Percentiles rank a stretch among this genome's conserved stretches.
Evolutionary conservation across 2,329 filamentous ascomycete genomes (phyloP).

Genomic region (Ustulina deusta): DNA sequence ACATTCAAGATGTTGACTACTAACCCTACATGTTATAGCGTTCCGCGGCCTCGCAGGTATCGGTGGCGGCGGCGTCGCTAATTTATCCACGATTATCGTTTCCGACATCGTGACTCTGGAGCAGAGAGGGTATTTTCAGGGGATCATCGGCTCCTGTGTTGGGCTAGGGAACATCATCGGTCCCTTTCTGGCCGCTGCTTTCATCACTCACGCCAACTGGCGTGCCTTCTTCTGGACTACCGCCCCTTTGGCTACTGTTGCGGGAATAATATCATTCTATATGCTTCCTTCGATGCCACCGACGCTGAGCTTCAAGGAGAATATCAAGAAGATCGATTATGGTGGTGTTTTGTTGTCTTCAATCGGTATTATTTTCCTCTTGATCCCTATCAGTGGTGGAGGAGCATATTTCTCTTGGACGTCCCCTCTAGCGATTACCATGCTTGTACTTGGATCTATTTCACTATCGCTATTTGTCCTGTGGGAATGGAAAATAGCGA

Average conservation of each 20-base stretch:
- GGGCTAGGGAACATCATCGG: slow-evolving; percentile 45
- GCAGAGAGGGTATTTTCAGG: slow-evolving; percentile 54
- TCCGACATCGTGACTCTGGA: slow-evolving; percentile 53
- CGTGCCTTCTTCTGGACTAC: slow-evolving; percentile 60
- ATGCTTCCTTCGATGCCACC: too few relatives aligned
- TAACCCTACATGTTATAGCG: slow-evolving; percentile 11
- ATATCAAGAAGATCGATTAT: too few relatives aligned
- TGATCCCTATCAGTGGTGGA: too few relatives aligned
- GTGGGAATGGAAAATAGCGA: too few relatives aligned
- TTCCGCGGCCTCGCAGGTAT: slow-evolving; percentile 50
- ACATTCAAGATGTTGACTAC: background rate
- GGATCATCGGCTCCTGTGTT: slow-evolving; percentile 44
- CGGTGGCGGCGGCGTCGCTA: slow-evolving; percentile 48
- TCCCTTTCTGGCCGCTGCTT: slow-evolving; percentile 46
- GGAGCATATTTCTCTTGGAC: too few relatives aligned
- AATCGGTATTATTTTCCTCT: too few relatives aligned
- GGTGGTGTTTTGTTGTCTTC: too few relatives aligned
- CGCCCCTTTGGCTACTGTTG: slow-evolving; percentile 61
- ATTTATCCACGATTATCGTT: slow-evolving; percentile 53
- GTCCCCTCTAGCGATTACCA: too few relatives aligned
- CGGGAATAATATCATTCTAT: slow-evolving; percentile 59
- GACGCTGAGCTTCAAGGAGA: too few relatives aligned
- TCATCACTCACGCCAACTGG: slow-evolving; percentile 47
- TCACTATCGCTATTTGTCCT: too few relatives aligned
- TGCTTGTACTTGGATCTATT: too few relatives aligned